Conservation (phyloP, 768 basidiomycete species). For the Amanita inopinata region DNA sequence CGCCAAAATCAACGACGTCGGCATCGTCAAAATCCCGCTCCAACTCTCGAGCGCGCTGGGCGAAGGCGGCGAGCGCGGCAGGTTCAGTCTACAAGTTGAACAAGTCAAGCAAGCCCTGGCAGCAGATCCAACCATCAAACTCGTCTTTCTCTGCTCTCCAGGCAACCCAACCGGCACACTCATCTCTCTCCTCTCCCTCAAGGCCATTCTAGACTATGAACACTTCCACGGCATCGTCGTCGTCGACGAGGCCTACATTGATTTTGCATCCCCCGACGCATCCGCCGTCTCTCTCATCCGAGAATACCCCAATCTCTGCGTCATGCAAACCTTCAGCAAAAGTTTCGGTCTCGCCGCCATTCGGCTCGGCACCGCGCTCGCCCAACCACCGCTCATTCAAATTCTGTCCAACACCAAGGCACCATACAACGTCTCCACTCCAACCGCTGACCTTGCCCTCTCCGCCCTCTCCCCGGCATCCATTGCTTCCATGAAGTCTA, state of each 20-base stretch:
- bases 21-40: slow-evolving; percentile 67
- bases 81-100: slow-evolving; percentile 68
- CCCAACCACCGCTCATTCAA: slow-evolving; percentile 84
- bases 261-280: slow-evolving; percentile 59
- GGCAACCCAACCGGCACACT: slow-evolving; percentile 94
- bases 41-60: slow-evolving; percentile 47
- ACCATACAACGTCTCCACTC: slow-evolving; percentile 92
- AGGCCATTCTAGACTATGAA: slow-evolving; percentile 63
- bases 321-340: slow-evolving; percentile 96
- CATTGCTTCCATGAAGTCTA: slow-evolving; percentile 52
- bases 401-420: slow-evolving; percentile 93
- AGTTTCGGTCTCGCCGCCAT: slow-evolving; percentile 95
- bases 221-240: slow-evolving; percentile 86
- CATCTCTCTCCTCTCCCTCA: slow-evolving; percentile 63
- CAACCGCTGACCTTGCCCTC: slow-evolving; percentile 75
- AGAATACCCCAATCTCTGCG: slow-evolving; percentile 81
- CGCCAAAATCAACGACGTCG: slow-evolving; percentile 91
- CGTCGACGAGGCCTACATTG: slow-evolving; percentile 97
- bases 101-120: slow-evolving; percentile 67
- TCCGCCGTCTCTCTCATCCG: slow-evolving; percentile 65
- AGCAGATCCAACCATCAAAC: slow-evolving; percentile 71
- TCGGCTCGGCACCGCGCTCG: slow-evolving; percentile 86
- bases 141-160: slow-evolving; percentile 92
- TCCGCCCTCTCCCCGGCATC: slow-evolving; percentile 66
- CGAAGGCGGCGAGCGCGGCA: slow-evolving; percentile 62